Percentiles rank a stretch among this genome's conserved stretches.
Conservation (phyloP, 441 rosid species). For the Euphorbia corollata region DNA sequence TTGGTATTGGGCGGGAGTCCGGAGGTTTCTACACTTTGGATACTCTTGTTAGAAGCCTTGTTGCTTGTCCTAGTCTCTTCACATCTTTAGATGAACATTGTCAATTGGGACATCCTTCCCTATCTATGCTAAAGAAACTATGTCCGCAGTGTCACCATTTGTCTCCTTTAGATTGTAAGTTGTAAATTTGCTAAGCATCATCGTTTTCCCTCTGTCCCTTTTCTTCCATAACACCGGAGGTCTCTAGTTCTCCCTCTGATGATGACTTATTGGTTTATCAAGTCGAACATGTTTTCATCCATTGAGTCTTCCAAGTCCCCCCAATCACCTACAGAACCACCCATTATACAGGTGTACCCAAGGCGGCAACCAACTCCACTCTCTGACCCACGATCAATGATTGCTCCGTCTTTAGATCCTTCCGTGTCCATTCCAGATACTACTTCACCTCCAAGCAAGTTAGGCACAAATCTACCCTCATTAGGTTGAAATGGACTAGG, state of each 20-base stretch:
- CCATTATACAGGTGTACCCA: too few species aligned
- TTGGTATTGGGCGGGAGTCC: neutral
- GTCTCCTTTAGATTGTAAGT: neutral
- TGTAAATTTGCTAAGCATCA: neutral
- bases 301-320: too few species aligned
- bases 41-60: neutral
- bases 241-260: too few species aligned
- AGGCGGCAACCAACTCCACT: too few species aligned
- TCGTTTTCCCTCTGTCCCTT: neutral
- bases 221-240: too few species aligned
- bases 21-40: neutral
- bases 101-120: neutral
- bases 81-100: neutral
- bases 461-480: constrained; percentile 13
- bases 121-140: neutral
- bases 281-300: too few species aligned
- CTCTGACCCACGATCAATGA: too few species aligned
- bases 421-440: too few species aligned
- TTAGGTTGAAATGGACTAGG: constrained; percentile 14
- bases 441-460: constrained; percentile 21
- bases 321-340: too few species aligned
- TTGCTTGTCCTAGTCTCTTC: neutral
- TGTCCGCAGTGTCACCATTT: neutral
- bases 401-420: too few species aligned
- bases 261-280: too few species aligned